phyloP scores from a whole-genome alignment of 2,329 filamentous ascomycete species.

The Claviceps quebecensis region DNA sequence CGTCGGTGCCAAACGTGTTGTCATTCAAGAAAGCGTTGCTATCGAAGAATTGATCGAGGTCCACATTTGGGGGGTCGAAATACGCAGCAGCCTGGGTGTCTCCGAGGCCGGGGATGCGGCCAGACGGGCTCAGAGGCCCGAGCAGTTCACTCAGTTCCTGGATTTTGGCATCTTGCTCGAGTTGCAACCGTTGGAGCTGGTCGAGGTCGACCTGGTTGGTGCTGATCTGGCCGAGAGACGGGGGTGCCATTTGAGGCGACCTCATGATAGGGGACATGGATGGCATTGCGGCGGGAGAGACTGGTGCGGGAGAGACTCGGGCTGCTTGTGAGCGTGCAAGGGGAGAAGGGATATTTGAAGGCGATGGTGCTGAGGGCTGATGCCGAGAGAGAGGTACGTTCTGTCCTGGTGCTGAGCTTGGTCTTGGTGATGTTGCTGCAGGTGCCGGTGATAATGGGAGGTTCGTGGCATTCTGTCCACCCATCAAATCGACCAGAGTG shows the following conservation, averaged over 20 bases:
- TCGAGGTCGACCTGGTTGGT: slow-evolving; percentile 65
- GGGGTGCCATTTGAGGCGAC: slow-evolving; percentile 12
- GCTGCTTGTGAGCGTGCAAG: slow-evolving; percentile 4
- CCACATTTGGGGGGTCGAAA: slow-evolving; percentile 25
- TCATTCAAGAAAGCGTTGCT: slow-evolving; percentile 26
- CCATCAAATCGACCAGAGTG: slow-evolving; percentile 46
- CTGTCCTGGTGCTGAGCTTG: slow-evolving; percentile 4
- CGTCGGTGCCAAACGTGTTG: slow-evolving; percentile 26
- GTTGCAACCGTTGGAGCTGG: slow-evolving; percentile 62
- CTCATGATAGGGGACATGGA: slow-evolving; percentile 38
- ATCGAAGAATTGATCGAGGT: slow-evolving; percentile 39
- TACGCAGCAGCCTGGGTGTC: slow-evolving; percentile 22
- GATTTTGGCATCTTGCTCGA: slow-evolving; percentile 64
- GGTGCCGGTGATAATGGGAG: slow-evolving; percentile 8
- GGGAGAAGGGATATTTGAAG: slow-evolving; percentile 11
- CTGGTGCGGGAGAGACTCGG: slow-evolving; percentile 13
- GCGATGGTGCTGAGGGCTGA: slow-evolving; percentile 11
- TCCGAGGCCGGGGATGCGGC: slow-evolving; percentile 58
- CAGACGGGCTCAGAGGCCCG: slow-evolving; percentile 67
- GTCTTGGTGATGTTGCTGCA: slow-evolving; percentile 9
- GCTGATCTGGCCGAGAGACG: slow-evolving; percentile 48
- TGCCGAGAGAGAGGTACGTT: slow-evolving; percentile 6
- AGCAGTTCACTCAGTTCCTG: slow-evolving; percentile 61
- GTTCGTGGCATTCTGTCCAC: slow-evolving; percentile 19
- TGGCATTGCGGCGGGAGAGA: slow-evolving; percentile 14